A percentile compares a stretch with the other conserved stretches of the same genome.
Evolutionary conservation across 2,329 filamentous ascomycete species (phyloP).

Genomic region (Clonostachys byssicola): DNA sequence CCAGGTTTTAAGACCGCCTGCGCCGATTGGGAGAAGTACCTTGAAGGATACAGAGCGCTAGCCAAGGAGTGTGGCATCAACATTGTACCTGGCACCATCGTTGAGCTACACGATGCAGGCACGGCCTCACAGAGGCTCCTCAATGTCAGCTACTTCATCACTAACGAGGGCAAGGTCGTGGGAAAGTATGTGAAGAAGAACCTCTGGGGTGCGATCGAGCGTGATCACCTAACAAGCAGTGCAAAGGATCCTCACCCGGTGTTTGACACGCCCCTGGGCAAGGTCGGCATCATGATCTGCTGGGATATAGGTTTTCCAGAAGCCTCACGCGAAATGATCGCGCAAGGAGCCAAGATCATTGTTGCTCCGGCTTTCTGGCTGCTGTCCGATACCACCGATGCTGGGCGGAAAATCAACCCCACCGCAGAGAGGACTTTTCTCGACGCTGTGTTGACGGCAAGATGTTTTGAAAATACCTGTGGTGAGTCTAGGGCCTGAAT

Average conservation of each 20-base stretch:
- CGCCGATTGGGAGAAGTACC: constrained; percentile 47
- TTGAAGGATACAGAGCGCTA: constrained; percentile 56
- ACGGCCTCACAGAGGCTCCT: no score
- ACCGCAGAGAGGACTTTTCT: constrained; percentile 62
- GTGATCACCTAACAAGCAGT: constrained; percentile 53
- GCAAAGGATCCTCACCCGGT: constrained; percentile 42
- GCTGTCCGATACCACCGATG: constrained; percentile 36
- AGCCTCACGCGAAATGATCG: constrained; percentile 67
- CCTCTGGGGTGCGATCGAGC: constrained; percentile 70
- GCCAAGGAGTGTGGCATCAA: constrained; percentile 63
- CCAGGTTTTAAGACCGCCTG: constrained; percentile 51
- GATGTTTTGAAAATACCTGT: constrained; percentile 75
- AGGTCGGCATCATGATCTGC: constrained; percentile 66
- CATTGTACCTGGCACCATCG: constrained; percentile 76
- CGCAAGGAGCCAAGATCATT: constrained; percentile 65
- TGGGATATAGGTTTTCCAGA: constrained; percentile 82
- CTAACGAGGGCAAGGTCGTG: constrained; percentile 51
- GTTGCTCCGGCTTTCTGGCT: constrained; percentile 71
- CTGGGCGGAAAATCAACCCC: no score
- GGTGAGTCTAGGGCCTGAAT: no score
- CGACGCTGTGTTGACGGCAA: constrained; percentile 54
- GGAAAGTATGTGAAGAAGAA: constrained; percentile 74
- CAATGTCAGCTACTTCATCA: constrained; percentile 74
- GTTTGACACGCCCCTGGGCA: constrained; percentile 57
- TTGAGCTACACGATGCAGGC: constrained; percentile 49